Percentiles rank a stretch among this genome's conserved stretches.
phyloP scores from a whole-genome alignment of 768 basidiomycete species.

The Kondoa malvinella region DNA sequence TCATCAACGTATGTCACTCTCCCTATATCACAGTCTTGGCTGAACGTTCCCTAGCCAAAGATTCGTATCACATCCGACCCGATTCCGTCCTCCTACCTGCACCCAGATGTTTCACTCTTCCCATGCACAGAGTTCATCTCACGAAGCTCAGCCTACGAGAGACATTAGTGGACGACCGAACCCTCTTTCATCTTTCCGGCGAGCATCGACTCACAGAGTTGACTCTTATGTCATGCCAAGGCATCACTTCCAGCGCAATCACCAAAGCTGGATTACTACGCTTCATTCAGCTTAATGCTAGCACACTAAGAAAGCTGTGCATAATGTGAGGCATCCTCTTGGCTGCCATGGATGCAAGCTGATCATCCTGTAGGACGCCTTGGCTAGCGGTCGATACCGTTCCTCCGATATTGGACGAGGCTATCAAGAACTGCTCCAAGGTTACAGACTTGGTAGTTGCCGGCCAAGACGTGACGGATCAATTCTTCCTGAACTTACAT shows the following conservation, averaged over 20 bases:
- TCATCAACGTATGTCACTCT: neutral
- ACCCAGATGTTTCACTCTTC: constrained; percentile 9
- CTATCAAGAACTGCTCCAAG: neutral
- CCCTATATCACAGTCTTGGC: neutral
- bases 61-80: constrained; percentile 8
- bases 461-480: constrained; percentile 14
- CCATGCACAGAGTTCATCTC: neutral
- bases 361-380: constrained; percentile 6
- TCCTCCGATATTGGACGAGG: constrained; percentile 9
- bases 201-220: constrained; percentile 3
- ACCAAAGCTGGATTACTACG: constrained; percentile 11
- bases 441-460: constrained; percentile 10
- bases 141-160: constrained; percentile 13
- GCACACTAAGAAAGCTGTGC: constrained; percentile 7
- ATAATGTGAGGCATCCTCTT: neutral
- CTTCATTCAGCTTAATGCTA: neutral
- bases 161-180: constrained; percentile 17
- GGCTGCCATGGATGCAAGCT: neutral
- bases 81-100: constrained; percentile 14
- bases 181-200: constrained; percentile 11
- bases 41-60: neutral
- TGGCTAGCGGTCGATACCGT: constrained; percentile 13
- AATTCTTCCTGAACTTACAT: constrained; percentile 9
- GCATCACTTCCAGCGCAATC: constrained; percentile 14
- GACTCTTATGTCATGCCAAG: constrained; percentile 18